Evolutionary conservation across 2,329 filamentous ascomycete genomes (phyloP), one percentile per base, ranked within the genome.

Genomic region (Hymenoscyphus fructigenus): DNA sequence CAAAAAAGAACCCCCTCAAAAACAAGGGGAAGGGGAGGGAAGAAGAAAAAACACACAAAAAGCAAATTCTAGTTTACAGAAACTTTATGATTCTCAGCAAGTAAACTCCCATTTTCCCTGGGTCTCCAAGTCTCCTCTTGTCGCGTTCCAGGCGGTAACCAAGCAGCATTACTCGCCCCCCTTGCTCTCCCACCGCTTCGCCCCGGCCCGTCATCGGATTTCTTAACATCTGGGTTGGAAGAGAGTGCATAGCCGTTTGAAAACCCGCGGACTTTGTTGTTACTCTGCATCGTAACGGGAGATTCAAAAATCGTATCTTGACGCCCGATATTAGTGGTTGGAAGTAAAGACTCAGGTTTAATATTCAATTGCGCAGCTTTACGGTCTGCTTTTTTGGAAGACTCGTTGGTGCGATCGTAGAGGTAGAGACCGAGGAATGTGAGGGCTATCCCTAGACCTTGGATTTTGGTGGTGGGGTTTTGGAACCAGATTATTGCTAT

Each of bases 401-500:
- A 90, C 75, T 96, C 90, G 73, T 88, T 93, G 20, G 92, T 96
- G 66, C 95, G 89, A 78, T 99, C 95, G 78, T 99, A 99, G 50
- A 99, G 85, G 76, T 98, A 99, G 15, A 99, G 83, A 0, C 95
- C 95, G 34, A 97, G 73, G 75, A 97, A 97, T 0, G 95, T 99
- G 57, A 99, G 85, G 3, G 80, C 85, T 73, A 99, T 97, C 17
- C 95, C 95, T 53, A 91, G 82, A 0, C 87, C 92, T 78, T 99
- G 95, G 17, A 96, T 78, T 17, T 83, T 84, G 5, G 92, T 97
- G 36, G 95, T 97, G 1, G 90, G 87, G 77, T 89, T 97, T 69
- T 92, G 90, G 79, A 98, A 99, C 95, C 95, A 99, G 70, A 98
- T 80, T 67, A 99, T 94, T 6, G 95, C 93, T 71, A 97, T 90